Conservation (phyloP, 257 asterid species). For the Buddleja alternifolia region DNA sequence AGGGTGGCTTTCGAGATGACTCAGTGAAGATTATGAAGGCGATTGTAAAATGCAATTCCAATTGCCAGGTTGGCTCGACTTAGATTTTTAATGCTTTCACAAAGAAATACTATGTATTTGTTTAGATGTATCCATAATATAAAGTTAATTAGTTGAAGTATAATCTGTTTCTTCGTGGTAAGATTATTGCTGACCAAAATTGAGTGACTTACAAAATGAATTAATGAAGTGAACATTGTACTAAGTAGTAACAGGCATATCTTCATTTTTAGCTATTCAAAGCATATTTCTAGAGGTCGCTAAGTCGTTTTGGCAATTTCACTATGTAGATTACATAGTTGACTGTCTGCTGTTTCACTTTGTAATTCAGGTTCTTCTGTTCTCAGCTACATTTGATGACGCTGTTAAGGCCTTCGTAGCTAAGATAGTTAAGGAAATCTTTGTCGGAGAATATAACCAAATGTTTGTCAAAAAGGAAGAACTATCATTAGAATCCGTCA, state of each 20-base stretch:
- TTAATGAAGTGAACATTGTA: too few relatives aligned
- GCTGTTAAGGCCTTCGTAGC: slow-evolving; percentile 59
- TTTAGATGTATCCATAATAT: slow-evolving; percentile 1
- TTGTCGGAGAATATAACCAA: slow-evolving; percentile 67
- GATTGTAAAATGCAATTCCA: slow-evolving; percentile 48
- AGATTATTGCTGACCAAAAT: slow-evolving; percentile 21
- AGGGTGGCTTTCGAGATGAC: slow-evolving; percentile 88
- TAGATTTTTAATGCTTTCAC: slow-evolving; percentile 5
- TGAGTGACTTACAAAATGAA: too few relatives aligned
- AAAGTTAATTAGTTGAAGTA: neutral
- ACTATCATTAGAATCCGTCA: slow-evolving; percentile 49
- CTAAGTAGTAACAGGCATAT: too few relatives aligned
- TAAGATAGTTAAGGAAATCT: neutral
- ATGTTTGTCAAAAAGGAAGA: slow-evolving; percentile 46
- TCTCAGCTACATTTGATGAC: slow-evolving; percentile 58
- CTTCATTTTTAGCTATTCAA: too few relatives aligned
- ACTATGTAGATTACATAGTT: too few relatives aligned
- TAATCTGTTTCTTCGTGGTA: slow-evolving; percentile 3
- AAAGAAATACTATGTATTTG: slow-evolving; percentile 5
- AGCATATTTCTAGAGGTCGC: too few relatives aligned
- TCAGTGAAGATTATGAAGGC: slow-evolving; percentile 70
- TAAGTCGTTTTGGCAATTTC: too few relatives aligned
- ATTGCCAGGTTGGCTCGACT: slow-evolving; percentile 73
- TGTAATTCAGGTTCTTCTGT: slow-evolving; percentile 14
- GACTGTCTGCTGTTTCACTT: too few relatives aligned